Percentiles rank a stretch among this genome's conserved stretches.
phyloP scores from a whole-genome alignment of 306 rosid species.

The Cicer yamashitae region DNA sequence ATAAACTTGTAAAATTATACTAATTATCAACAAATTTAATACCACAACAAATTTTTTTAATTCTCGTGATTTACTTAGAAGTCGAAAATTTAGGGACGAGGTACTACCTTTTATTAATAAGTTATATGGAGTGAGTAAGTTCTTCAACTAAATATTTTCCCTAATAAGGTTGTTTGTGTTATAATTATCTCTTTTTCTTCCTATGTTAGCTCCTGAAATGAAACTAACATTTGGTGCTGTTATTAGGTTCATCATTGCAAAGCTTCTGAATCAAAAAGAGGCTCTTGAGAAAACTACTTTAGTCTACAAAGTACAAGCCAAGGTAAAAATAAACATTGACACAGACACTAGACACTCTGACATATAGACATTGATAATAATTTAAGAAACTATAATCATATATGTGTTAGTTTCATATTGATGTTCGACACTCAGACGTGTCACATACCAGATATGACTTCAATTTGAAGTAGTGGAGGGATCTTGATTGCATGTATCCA shows the following conservation, averaged over 20 bases:
- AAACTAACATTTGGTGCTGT: conserved; percentile 27
- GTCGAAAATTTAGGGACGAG: too few species aligned
- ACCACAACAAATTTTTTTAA: too few species aligned
- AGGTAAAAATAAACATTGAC: conserved; percentile 41
- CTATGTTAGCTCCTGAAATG: neutral
- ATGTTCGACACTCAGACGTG: too few species aligned
- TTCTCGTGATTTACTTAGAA: too few species aligned
- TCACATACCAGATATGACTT: too few species aligned
- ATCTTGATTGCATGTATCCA: neutral
- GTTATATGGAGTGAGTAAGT: conserved; percentile 41
- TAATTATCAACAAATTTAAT: too few species aligned
- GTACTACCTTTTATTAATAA: neutral
- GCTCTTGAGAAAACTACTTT: conserved; percentile 43
- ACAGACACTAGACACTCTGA: too few species aligned
- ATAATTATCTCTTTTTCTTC: neutral
- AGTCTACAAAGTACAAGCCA: conserved; percentile 30
- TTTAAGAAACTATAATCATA: too few species aligned
- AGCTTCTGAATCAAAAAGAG: conserved; percentile 27
- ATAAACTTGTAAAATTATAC: too few species aligned
- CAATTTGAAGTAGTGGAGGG: too few species aligned
- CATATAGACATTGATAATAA: too few species aligned
- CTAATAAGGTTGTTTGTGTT: conserved; percentile 37
- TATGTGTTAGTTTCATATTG: too few species aligned
- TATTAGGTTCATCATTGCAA: conserved; percentile 44
- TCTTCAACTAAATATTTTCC: conserved; percentile 39